Base-by-base conservation (phyloP, 2,329 filamentous ascomycete species). In the Colletotrichum phormii region DNA sequence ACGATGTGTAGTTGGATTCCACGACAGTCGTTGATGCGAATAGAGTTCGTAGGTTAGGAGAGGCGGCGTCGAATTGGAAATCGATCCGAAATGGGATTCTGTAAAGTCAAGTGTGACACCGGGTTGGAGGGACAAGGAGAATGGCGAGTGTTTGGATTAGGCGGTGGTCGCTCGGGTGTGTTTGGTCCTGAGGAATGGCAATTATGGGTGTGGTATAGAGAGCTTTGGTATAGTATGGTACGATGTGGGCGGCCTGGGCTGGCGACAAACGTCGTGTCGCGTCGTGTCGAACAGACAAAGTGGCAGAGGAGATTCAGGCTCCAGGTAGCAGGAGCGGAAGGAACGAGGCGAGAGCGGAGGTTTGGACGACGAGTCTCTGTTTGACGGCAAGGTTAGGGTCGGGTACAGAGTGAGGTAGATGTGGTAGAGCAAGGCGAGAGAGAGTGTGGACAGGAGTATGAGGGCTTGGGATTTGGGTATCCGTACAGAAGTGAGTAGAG, bases 11-110 rank as follows among this genome's bases (percentile, higher is more conserved):
- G 11, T 62, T 62, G 31, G 49, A 71, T 61, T 73, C 37, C 55
- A 58, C 71, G 49, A 73, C 12, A 18, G 42, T 63, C 11, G 31
- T 49, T 35, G 58, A 58, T 64, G 67, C 67, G 72, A 71, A 67
- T 72, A 72, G 54, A 72, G 71, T 73, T 72, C 69, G 69, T 69
- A 60, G 22, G 55, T 53, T 57, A 54, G 42, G 42, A 46, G 61
- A 37, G 33, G 42, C 71, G 67, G 61, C 61, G 61, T 64, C 72
- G 64, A 69, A 72, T 74, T 74, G 49, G 69, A 57, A 12, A 42
- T 64, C 46, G 54, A 67, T 62, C 51, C 67, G 71, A 67, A 29
- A 66, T 55, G 42, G 57, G 26, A 67, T 59, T 59, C 57, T 42
- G 42, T 22, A 62, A 63, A 57, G 53, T 53, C 62, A 54, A 66